Evolutionary conservation across 2,329 filamentous ascomycete genomes (phyloP), one percentile per base, ranked within the genome.

Genomic region (Colletotrichum aenigma): DNA sequence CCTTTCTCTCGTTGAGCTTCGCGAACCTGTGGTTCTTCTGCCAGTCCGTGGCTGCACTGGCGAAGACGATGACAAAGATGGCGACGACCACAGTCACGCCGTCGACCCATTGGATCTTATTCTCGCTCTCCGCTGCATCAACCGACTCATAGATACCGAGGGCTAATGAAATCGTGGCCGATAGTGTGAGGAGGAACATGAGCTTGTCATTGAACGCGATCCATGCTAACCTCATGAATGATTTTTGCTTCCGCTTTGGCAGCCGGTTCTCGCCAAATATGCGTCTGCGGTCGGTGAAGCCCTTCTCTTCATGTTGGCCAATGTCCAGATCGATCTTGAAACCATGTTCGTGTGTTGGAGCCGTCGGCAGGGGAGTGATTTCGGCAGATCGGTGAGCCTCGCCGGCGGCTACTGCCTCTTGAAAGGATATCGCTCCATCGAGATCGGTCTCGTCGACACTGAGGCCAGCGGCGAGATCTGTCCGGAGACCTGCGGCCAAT

Each of bases 171-270:
- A 96, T 91, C n/a, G 91, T 87, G 2, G 94, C 94, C 9, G 94
- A 94, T 24, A 92, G 87, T 1, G 93, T 93, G 74, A 95, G 87
- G 6, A 95, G 85, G 70, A 95, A 94, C 68, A 95, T 86, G 13
- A 96, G 92, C 80, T 96, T 96, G 84, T 96, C 94, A 81, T 96
- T 95, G 85, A 95, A 95, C 2, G 94, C 94, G 80, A 95, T 93
- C 94, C 94, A 96, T 77, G 92, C 92, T 18, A 96, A 85, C 80
- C 93, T 88, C 76, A 93, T 87, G 67, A 96, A 92, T 52, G 88
- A 92, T 82, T 95, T 95, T 28, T 92, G 87, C 80, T 94, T 94
- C 79, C 91, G 91, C 78, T 91, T 91, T 0, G 93, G 93, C n/a
- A 94, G 85, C 34, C 87, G 86, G 78, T 96, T 96, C 77, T 91